These are phyloP conservation scores for Rubia occidens DNA, from an alignment of 305 asterid species.

Conservation along the genomic window DNA sequence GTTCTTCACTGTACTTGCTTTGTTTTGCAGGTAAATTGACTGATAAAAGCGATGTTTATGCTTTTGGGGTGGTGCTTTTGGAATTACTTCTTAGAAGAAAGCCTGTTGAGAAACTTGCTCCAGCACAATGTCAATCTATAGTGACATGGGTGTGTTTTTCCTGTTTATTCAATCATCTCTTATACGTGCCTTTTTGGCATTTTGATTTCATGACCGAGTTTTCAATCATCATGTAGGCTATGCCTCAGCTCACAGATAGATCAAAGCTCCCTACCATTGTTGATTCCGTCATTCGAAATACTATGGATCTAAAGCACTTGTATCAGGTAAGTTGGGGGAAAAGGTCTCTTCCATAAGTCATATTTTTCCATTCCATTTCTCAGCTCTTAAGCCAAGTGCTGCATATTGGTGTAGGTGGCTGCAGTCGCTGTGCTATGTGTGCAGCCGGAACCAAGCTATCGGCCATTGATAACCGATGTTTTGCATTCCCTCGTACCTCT, in stretches of 20 bases:
- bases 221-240: constrained; percentile 37
- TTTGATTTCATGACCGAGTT: constrained; percentile 6
- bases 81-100: constrained; percentile 68
- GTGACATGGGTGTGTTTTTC: constrained; percentile 56
- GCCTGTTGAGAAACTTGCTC: constrained; percentile 53
- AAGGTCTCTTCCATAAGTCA: too few species aligned
- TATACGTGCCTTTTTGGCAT: constrained; percentile 11
- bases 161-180: neutral
- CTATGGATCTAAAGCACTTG: constrained; percentile 74
- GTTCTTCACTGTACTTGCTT: neutral
- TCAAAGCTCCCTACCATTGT: constrained; percentile 63
- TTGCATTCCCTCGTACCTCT: constrained; percentile 71
- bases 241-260: constrained; percentile 87
- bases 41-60: constrained; percentile 74
- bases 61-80: constrained; percentile 63
- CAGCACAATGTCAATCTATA: constrained; percentile 51
- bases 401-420: constrained; percentile 40
- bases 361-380: neutral
- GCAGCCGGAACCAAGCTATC: constrained; percentile 78
- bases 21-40: constrained; percentile 45
- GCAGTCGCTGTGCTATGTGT: constrained; percentile 69
- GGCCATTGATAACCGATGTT: constrained; percentile 68
- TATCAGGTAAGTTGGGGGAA: constrained; percentile 34
- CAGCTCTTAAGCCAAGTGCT: neutral
- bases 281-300: constrained; percentile 50